Conservation (phyloP, 2,329 filamentous ascomycete species). For the Cladosporium colombiae region DNA sequence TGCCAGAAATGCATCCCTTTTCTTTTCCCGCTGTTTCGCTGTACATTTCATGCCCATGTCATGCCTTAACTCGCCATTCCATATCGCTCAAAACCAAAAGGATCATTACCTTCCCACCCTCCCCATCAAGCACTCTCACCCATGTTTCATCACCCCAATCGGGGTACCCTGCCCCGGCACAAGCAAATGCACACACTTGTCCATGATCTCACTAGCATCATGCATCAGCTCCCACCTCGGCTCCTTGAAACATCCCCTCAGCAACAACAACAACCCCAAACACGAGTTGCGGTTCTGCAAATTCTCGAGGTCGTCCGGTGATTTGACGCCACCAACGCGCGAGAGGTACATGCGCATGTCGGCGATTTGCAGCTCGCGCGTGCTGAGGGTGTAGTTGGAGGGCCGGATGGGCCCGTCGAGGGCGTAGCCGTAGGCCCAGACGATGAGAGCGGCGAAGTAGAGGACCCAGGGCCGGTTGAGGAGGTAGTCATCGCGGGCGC, state of each 20-base stretch:
- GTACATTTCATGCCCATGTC: neutral
- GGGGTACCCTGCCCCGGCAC: constrained; percentile 29
- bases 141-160: neutral
- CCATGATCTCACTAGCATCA: constrained; percentile 78
- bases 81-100: neutral
- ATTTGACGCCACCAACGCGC: constrained; percentile 68
- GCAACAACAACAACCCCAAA: constrained; percentile 75
- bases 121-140: neutral
- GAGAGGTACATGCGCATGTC: constrained; percentile 81
- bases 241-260: constrained; percentile 77
- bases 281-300: constrained; percentile 79
- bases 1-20: no score
- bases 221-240: constrained; percentile 90
- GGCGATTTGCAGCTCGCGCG: constrained; percentile 64
- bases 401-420: constrained; percentile 69
- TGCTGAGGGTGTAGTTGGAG: constrained; percentile 52
- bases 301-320: constrained; percentile 74
- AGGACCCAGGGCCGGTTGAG: constrained; percentile 93
- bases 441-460: constrained; percentile 87
- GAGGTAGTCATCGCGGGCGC: constrained; percentile 82
- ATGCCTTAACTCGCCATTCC: neutral
- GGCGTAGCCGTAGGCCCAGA: constrained; percentile 94
- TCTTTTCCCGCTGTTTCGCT: no score
- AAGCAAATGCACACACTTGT: constrained; percentile 73
- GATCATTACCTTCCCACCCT: neutral